phyloP scores from a whole-genome alignment of 139 green algal species.

The Asterochloris erici region DNA sequence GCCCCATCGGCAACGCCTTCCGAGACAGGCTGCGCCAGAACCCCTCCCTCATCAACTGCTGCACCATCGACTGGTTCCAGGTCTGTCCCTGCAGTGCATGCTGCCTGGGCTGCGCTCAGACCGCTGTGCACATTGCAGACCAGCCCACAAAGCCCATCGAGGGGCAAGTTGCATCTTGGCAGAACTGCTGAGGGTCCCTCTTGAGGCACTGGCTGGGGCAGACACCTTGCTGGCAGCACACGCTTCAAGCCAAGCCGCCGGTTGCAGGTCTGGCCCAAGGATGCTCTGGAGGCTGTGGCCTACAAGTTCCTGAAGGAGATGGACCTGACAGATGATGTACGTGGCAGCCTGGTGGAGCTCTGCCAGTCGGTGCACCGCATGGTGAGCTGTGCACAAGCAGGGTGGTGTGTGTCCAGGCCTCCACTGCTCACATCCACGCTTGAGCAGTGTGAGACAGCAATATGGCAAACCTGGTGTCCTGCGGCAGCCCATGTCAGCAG shows the following conservation, averaged over 20 bases:
- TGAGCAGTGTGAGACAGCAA: too few relatives aligned
- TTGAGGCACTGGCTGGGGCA: background rate
- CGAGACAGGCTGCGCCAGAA: constrained; percentile 68
- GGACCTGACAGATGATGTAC: constrained; percentile 44
- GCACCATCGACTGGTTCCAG: constrained; percentile 73
- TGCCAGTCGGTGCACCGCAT: constrained; percentile 46
- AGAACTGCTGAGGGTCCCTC: background rate
- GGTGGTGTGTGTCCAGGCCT: too few relatives aligned
- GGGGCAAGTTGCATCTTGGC: background rate
- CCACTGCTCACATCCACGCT: too few relatives aligned
- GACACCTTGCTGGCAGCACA: too few relatives aligned
- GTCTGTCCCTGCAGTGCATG: background rate
- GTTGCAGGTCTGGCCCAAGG: constrained; percentile 49
- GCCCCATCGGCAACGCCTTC: constrained; percentile 68
- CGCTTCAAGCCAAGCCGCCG: too few relatives aligned
- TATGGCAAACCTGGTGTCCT: too few relatives aligned
- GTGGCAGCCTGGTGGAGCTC: constrained; percentile 47
- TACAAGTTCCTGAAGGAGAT: constrained; percentile 70
- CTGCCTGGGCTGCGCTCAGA: background rate
- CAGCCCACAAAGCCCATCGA: background rate
- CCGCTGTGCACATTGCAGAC: background rate
- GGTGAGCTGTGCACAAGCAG: background rate
- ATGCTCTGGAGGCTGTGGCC: constrained; percentile 68
- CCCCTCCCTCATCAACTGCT: constrained; percentile 80
- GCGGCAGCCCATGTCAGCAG: too few relatives aligned